Conservation (phyloP, 148 eudicot species). For the Polygonum maritimum region DNA sequence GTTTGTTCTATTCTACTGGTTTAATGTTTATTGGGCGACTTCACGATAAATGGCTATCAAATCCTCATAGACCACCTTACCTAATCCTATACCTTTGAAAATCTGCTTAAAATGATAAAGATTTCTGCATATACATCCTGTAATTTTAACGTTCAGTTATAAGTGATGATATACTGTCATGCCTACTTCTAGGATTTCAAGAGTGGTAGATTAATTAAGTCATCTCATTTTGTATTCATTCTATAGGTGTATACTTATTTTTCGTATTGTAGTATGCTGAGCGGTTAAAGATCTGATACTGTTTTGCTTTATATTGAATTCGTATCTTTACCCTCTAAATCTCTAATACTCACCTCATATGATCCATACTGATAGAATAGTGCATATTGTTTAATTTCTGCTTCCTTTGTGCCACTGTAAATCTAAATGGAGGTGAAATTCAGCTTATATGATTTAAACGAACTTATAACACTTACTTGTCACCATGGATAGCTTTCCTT, state of each 20-base stretch:
- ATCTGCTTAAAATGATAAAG: too few species aligned
- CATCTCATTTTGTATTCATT: not conserved
- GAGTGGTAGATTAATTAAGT: not conserved
- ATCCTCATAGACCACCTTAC: not conserved
- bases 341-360: not conserved
- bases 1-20: not conserved
- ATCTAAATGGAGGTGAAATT: not conserved
- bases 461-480: not conserved
- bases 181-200: not conserved
- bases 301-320: not conserved
- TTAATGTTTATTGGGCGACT: not conserved
- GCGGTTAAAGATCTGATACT: not conserved
- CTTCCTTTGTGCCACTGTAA: not conserved
- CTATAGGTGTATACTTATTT: not conserved
- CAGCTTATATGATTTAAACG: too few species aligned
- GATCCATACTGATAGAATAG: not conserved
- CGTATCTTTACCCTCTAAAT: not conserved
- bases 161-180: not conserved
- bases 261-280: not conserved
- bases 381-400: not conserved
- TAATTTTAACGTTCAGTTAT: not conserved
- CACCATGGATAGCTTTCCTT: not conserved
- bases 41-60: not conserved
- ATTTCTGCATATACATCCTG: too few species aligned
- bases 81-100: not conserved